Base-by-base conservation (phyloP, 257 asterid species). In the Gynochthodes officinalis region DNA sequence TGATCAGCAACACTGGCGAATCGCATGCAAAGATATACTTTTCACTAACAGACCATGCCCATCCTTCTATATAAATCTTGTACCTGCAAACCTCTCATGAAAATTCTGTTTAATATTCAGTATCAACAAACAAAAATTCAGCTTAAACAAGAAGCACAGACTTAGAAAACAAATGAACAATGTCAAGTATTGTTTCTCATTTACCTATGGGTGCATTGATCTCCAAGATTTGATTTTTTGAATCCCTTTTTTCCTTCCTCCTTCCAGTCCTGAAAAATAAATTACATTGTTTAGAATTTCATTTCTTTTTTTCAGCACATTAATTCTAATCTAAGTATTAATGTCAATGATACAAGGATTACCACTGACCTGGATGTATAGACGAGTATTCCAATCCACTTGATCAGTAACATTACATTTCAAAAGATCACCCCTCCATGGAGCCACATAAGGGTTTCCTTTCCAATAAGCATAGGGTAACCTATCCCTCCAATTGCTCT, bases 11-110 rank as follows among this genome's bases (percentile, higher is more conserved):
- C 15, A 90, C 84, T 2, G 96, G 92, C 1, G 98, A 93, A 71
- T 93, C 67, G 52, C 98, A 93, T 3, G 96, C 98, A 4, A 93
- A 76, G 40, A 93, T 93, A 33, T 90, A 93, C 64, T 93, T 93
- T 54, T 93, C 96, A 32, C 98, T 93, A 65, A 89, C 97, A 0
- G 98, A 90, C 96, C 97, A 90, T 11, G 89, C 93, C 81, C 85
- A 89, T 73, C 98, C 98, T 84, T 93, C 98, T 40, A 93, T 86
- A 44, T 90, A 93, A 7, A 93, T 93, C 67, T 90, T 93, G 83
- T 90, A 93, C 77, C 98, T 93, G 81, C 49, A 68, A 52, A 39
- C 44, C 33, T 3, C 6, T n/a, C n/a, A n/a, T n/a, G n/a, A n/a
- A n/a, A n/a, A n/a, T n/a, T n/a, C n/a, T n/a, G n/a, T n/a, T n/a